Evolutionary conservation across 2,329 filamentous ascomycete genomes (phyloP).

Genomic region (Diaporthe destruens): DNA sequence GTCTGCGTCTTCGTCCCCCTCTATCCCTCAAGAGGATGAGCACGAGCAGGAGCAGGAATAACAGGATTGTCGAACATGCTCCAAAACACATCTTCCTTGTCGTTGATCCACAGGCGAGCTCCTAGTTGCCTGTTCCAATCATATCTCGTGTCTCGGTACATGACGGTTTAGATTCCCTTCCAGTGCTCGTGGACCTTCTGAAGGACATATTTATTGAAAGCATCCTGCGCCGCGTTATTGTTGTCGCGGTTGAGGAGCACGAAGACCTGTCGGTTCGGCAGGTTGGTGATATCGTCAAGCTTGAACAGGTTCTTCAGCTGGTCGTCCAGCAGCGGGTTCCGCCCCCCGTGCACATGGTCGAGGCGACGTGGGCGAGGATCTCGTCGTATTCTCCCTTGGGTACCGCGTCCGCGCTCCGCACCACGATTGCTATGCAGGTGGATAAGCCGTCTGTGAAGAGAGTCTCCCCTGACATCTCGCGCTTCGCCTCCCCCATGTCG

Average conservation of each 20-base stretch:
- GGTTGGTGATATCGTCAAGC: not conserved
- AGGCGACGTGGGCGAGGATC: conserved; percentile 1
- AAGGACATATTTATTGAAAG: not conserved
- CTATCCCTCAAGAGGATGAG: no score
- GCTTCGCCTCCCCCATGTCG: not conserved
- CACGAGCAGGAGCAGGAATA: not conserved
- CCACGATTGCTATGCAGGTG: conserved; percentile 5
- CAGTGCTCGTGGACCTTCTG: not conserved
- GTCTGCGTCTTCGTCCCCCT: not conserved
- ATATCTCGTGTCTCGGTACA: not conserved
- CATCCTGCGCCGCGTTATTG: not conserved
- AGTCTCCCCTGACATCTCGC: not conserved
- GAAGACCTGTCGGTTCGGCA: not conserved
- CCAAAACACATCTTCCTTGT: not conserved
- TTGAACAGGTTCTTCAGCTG: not conserved
- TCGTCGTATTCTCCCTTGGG: not conserved
- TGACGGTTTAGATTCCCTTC: not conserved
- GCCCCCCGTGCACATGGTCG: not conserved
- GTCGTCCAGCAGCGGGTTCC: not conserved
- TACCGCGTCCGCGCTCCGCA: not conserved
- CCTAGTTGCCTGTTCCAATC: not conserved
- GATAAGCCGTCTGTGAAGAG: not conserved
- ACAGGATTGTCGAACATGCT: not conserved
- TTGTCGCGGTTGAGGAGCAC: not conserved
- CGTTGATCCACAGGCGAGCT: not conserved